These are phyloP conservation scores for Amphicarpaea edgeworthii DNA, from an alignment of 306 rosid genomes.

Conservation along the genomic window DNA sequence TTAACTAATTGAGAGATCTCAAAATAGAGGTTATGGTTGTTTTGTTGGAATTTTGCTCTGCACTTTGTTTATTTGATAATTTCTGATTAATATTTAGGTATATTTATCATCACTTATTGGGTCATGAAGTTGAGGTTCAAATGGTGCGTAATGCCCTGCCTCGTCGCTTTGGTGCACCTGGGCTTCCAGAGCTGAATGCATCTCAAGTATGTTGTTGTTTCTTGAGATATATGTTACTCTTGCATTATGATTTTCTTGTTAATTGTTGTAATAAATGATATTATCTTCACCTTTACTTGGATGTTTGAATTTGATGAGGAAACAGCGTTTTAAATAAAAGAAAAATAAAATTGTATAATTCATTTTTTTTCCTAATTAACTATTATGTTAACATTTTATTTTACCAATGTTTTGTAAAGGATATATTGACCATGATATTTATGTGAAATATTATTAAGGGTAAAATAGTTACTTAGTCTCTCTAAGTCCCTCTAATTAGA, in stretches of 20 bases:
- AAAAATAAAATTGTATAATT: neutral
- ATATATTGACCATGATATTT: neutral
- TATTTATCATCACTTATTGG: slow-evolving; percentile 94
- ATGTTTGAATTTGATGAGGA: neutral
- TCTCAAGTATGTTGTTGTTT: slow-evolving; percentile 78
- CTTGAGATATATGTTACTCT: slow-evolving; percentile 25
- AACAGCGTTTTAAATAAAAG: neutral
- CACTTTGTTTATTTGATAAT: neutral
- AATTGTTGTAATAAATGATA: neutral
- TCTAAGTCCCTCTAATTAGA: neutral
- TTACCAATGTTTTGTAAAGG: neutral
- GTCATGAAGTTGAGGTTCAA: slow-evolving; percentile 99
- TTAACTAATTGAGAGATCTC: slow-evolving; percentile 32
- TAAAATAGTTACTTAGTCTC: neutral
- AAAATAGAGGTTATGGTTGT: neutral
- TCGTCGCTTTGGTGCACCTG: slow-evolving; percentile 99
- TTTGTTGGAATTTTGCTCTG: neutral
- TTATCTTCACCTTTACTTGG: neutral
- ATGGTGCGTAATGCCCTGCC: slow-evolving; percentile 98
- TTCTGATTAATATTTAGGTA: slow-evolving; percentile 64
- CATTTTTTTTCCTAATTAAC: neutral
- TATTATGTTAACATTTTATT: neutral
- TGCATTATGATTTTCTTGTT: neutral
- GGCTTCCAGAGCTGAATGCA: slow-evolving; percentile 99
- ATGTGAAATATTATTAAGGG: neutral